Conservation (phyloP, 2,329 filamentous ascomycete species). For the Stachybotrys chartarum region DNA sequence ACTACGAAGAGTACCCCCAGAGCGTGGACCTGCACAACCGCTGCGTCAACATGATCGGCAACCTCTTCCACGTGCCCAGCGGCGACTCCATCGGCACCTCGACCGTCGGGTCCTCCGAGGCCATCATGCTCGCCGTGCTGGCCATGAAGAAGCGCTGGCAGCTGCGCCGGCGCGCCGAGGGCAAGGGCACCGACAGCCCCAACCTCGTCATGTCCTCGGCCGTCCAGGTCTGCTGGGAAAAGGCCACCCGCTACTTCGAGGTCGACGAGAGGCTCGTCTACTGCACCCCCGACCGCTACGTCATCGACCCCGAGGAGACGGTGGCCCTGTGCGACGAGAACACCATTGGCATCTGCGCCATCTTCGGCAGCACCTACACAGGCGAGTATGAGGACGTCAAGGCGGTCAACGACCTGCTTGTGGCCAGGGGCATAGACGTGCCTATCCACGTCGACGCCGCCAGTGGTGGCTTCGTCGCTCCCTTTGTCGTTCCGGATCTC, state of each 20-base stretch:
- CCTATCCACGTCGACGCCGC: conserved; percentile 94
- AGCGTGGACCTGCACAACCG: conserved; percentile 84
- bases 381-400: conserved; percentile 95
- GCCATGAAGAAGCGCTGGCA: conserved; percentile 97
- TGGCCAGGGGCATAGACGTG: conserved; percentile 66
- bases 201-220: conserved; percentile 96
- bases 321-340: conserved; percentile 58
- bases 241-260: conserved; percentile 83
- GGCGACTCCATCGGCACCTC: conserved; percentile 75
- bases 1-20: conserved; percentile 79
- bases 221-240: conserved; percentile 97
- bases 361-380: conserved; percentile 89
- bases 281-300: conserved; percentile 53
- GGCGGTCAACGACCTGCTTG: conserved; percentile 78
- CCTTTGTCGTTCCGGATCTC: conserved; percentile 77
- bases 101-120: conserved; percentile 83
- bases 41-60: conserved; percentile 84
- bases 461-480: conserved; percentile 85
- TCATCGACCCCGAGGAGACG: conserved; percentile 56
- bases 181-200: conserved; percentile 71
- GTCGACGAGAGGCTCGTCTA: conserved; percentile 79
- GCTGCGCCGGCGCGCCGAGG: conserved; percentile 74
- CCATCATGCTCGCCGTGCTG: conserved; percentile 73
- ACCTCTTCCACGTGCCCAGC: conserved; percentile 75
- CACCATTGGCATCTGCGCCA: conserved; percentile 85